These are phyloP conservation scores for Parasitella parasitica DNA, from an alignment of 371 early-diverging fungal genomes.

Conservation along the genomic window DNA sequence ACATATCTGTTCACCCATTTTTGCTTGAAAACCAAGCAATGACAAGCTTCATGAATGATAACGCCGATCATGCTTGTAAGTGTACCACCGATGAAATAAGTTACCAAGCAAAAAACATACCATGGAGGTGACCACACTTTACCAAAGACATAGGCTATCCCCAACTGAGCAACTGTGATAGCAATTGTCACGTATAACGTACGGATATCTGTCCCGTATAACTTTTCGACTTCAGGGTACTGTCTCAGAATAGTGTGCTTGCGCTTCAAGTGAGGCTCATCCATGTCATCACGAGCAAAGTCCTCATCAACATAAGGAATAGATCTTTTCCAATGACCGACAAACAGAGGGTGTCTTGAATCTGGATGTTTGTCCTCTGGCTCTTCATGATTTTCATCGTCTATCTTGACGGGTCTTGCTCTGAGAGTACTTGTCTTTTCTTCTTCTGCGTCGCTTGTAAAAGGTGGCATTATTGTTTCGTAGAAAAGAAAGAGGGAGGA, in stretches of 20 bases:
- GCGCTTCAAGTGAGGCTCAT: conserved; percentile 94
- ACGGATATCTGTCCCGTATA: conserved; percentile 80
- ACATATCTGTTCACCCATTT: conserved; percentile 76
- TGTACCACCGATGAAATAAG: conserved; percentile 86
- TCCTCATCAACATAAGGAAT: conserved; percentile 74
- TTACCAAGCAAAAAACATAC: conserved; percentile 53
- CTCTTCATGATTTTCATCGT: neutral
- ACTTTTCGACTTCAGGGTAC: conserved; percentile 82
- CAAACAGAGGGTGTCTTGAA: conserved; percentile 74
- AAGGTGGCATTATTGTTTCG: conserved; percentile 9
- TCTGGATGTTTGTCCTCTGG: conserved; percentile 53
- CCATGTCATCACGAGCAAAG: conserved; percentile 82
- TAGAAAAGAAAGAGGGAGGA: neutral
- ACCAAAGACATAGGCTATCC: conserved; percentile 80
- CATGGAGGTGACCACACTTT: conserved; percentile 53
- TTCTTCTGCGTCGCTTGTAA: conserved; percentile 10
- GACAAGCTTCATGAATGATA: conserved; percentile 91
- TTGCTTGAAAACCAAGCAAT: conserved; percentile 72
- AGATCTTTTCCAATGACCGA: conserved; percentile 83
- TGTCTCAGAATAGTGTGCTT: conserved; percentile 80
- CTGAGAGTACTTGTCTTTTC: conserved; percentile 6
- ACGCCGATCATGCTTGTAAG: conserved; percentile 75
- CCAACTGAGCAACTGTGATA: conserved; percentile 74
- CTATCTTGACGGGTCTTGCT: neutral
- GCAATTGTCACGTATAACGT: conserved; percentile 72